phyloP scores from a whole-genome alignment of 345 rosid genomes.

The Aquilaria yunnanensis region DNA sequence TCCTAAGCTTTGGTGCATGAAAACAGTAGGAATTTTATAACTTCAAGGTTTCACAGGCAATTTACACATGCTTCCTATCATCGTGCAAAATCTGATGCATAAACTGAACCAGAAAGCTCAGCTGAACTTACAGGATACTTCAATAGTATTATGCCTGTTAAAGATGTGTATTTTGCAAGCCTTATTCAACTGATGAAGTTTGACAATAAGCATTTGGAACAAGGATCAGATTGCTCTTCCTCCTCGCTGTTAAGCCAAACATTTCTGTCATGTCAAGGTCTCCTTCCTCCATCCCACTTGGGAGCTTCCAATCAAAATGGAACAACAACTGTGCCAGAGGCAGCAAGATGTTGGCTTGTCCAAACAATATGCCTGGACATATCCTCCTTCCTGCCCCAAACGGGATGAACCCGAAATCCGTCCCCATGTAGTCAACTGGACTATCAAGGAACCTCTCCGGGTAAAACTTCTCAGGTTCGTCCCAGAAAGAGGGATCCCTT shows the following conservation, averaged over 20 bases:
- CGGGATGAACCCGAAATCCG: conserved; percentile 17
- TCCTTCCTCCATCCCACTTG: conserved; percentile 9
- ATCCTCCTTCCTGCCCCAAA: conserved; percentile 29
- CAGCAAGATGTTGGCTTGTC: conserved; percentile 6
- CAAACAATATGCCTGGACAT: conserved; percentile 26
- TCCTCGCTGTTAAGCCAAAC: background rate
- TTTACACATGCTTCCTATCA: no score
- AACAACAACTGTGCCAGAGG: conserved; percentile 21
- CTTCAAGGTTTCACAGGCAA: no score
- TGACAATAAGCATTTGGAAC: conserved; percentile 12
- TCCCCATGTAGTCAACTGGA: conserved; percentile 20
- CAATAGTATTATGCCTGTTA: no score
- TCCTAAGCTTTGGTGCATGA: no score
- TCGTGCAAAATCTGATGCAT: no score
- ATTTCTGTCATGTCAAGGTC: conserved; percentile 12
- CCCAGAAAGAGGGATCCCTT: conserved; percentile 23
- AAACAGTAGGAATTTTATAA: no score
- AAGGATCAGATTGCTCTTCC: conserved; percentile 7
- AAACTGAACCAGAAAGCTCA: no score
- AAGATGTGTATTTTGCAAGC: no score
- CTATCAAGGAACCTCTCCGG: conserved; percentile 23
- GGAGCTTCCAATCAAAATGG: conserved; percentile 26
- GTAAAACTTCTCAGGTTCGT: conserved; percentile 17
- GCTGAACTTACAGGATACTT: no score
- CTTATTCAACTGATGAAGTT: background rate